phyloP scores from a whole-genome alignment of 2,329 filamentous ascomycete species.

The Cladosporium phlei region DNA sequence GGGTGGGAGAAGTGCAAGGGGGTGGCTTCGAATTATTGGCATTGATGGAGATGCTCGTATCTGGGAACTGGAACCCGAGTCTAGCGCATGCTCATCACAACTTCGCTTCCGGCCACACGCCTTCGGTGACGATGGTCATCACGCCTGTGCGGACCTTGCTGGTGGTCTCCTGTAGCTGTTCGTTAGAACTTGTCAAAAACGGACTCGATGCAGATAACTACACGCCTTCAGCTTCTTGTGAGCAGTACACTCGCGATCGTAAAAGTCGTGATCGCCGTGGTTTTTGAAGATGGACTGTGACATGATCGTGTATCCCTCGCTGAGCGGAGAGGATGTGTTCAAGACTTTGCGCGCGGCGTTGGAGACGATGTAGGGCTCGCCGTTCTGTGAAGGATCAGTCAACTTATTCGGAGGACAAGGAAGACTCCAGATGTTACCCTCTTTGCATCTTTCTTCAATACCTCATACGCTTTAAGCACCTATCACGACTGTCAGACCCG shows the following conservation, averaged over 20 bases:
- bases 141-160: slow-evolving; percentile 24
- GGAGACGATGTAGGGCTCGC: slow-evolving; percentile 64
- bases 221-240: slow-evolving; percentile 48
- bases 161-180: slow-evolving; percentile 21
- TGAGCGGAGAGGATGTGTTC: slow-evolving; percentile 41
- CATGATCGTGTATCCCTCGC: slow-evolving; percentile 61
- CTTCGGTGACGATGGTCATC: slow-evolving; percentile 28
- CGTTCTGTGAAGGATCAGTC: slow-evolving; percentile 47
- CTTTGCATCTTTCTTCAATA: slow-evolving; percentile 8
- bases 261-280: slow-evolving; percentile 64
- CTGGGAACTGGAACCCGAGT: too few species aligned
- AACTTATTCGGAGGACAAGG: neutral
- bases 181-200: neutral
- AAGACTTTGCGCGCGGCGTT: slow-evolving; percentile 23
- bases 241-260: slow-evolving; percentile 57
- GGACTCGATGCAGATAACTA: neutral
- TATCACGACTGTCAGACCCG: neutral
- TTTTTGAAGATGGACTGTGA: slow-evolving; percentile 61
- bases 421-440: neutral
- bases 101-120: slow-evolving; percentile 24
- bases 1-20: slow-evolving; percentile 28
- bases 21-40: slow-evolving; percentile 2
- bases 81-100: too few species aligned
- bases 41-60: neutral
- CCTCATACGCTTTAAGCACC: slow-evolving; percentile 8